These are phyloP conservation scores for Backusella psychrophila DNA, from an alignment of 192 early-diverging fungal genomes.

Conservation along the genomic window DNA sequence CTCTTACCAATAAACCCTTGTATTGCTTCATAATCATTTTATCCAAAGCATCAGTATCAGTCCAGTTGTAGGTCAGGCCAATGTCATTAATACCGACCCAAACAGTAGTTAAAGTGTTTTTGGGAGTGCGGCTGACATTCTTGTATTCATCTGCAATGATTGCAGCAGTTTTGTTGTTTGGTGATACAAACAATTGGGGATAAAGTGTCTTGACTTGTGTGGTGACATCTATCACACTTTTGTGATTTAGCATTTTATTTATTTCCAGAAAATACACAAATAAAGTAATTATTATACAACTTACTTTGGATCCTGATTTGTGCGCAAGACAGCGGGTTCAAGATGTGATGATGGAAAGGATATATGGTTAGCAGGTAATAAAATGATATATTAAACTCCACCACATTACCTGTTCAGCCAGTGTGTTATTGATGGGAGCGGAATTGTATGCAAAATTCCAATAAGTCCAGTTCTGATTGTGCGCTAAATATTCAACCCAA, in stretches of 20 bases:
- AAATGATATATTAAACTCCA: too few species aligned
- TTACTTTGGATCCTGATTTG: neutral
- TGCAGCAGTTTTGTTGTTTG: neutral
- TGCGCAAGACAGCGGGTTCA: too few species aligned
- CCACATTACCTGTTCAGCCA: slow-evolving; percentile 10
- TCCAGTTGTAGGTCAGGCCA: slow-evolving; percentile 11
- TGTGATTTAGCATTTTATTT: neutral
- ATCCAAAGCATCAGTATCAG: neutral
- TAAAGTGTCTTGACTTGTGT: slow-evolving; percentile 11
- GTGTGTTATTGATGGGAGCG: slow-evolving; percentile 11
- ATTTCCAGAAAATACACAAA: neutral
- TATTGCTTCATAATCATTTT: slow-evolving; percentile 12
- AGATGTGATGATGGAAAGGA: neutral
- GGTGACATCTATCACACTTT: slow-evolving; percentile 19
- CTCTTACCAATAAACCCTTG: slow-evolving; percentile 4
- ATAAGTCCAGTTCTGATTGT: neutral
- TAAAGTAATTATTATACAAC: neutral
- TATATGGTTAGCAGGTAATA: neutral
- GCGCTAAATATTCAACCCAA: slow-evolving; percentile 21
- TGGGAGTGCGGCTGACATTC: neutral
- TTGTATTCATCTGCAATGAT: slow-evolving; percentile 2
- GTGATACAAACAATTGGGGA: slow-evolving; percentile 6
- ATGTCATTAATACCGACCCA: slow-evolving; percentile 26
- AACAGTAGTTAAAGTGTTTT: slow-evolving; percentile 3
- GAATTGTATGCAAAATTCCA: slow-evolving; percentile 25